phyloP scores from a whole-genome alignment of 1,284 basidiomycete species.

The Sutorius eximius region DNA sequence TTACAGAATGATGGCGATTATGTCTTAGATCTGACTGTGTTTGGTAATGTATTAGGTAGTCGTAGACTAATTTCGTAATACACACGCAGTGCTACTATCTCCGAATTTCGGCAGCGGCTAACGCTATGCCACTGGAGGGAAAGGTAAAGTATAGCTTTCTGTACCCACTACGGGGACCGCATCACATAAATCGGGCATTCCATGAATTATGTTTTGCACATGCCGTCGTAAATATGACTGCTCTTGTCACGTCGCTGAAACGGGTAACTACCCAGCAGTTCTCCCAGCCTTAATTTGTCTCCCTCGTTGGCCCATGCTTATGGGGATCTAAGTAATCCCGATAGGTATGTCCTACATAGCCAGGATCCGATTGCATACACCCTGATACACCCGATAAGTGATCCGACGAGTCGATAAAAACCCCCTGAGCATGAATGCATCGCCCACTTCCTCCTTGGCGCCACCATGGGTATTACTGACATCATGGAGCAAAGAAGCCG shows the following conservation, averaged over 20 bases:
- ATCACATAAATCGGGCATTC: background rate
- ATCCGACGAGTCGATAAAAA: background rate
- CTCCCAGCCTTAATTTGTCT: background rate
- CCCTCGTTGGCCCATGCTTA: background rate
- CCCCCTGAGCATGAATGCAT: background rate
- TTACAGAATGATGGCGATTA: too few relatives aligned
- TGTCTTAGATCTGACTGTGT: too few relatives aligned
- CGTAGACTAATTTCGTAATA: too few relatives aligned
- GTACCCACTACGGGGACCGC: background rate
- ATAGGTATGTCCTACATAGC: background rate
- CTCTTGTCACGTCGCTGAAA: background rate
- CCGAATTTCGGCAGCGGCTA: too few relatives aligned
- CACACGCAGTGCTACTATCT: too few relatives aligned
- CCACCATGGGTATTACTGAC: background rate
- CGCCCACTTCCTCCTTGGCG: background rate
- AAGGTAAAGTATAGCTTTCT: background rate
- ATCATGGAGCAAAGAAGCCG: conserved; percentile 14
- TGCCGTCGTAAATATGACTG: background rate
- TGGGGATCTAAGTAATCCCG: background rate
- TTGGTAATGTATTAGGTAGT: too few relatives aligned
- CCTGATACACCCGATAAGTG: background rate
- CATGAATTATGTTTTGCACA: background rate
- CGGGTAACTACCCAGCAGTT: background rate
- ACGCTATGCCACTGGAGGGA: too few relatives aligned
- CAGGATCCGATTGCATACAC: background rate